A percentile compares a stretch with the other conserved stretches of the same genome.
Evolutionary conservation across 116 monocot genomes (phyloP).

Genomic region (Cymodocea nodosa): DNA sequence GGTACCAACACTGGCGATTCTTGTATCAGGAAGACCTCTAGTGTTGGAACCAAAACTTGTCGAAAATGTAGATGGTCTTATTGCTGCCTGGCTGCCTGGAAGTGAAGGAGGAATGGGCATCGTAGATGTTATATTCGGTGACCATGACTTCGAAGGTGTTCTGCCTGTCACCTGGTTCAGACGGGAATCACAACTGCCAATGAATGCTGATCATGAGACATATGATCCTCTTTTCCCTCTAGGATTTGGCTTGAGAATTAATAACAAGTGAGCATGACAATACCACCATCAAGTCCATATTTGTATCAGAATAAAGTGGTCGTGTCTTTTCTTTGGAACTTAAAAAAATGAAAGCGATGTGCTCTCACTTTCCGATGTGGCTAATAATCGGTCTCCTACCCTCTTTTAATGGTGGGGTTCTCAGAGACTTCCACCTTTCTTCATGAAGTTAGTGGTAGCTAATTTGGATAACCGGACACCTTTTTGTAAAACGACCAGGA

Average conservation of each 20-base stretch:
- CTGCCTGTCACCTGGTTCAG: conserved; percentile 78
- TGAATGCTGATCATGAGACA: not conserved
- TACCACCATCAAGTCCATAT: too few relatives aligned
- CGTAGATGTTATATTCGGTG: conserved; percentile 71
- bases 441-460: too few relatives aligned
- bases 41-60: conserved; percentile 33
- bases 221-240: not conserved
- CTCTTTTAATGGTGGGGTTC: too few relatives aligned
- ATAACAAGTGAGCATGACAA: not conserved
- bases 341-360: too few relatives aligned
- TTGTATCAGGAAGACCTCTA: conserved; percentile 66
- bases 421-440: too few relatives aligned
- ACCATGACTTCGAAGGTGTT: conserved; percentile 53
- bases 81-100: conserved; percentile 84
- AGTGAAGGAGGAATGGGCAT: conserved; percentile 50
- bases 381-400: too few relatives aligned
- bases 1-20: conserved; percentile 58
- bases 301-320: too few relatives aligned
- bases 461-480: too few relatives aligned
- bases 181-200: conserved; percentile 31
- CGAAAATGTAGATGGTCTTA: conserved; percentile 43
- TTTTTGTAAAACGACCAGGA: too few relatives aligned
- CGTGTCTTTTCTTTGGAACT: too few relatives aligned
- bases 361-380: too few relatives aligned
- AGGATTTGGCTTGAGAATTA: conserved; percentile 1